Evolutionary conservation across 225 moss, liverwort and hornwort genomes (phyloP).

Genomic region (Physcomitrellopsis africana): DNA sequence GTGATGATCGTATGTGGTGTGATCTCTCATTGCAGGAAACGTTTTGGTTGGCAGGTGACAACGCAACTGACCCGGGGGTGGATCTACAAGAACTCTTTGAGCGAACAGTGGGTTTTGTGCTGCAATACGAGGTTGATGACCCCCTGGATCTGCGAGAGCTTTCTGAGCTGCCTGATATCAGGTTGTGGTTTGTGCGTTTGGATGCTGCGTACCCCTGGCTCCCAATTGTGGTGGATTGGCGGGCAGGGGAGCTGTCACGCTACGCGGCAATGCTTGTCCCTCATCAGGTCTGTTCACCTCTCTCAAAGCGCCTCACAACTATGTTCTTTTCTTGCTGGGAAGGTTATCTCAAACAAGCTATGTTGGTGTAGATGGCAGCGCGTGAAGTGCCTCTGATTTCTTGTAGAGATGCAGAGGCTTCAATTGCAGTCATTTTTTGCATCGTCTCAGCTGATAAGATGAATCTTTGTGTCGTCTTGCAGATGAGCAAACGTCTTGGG

Average conservation of each 20-base stretch:
- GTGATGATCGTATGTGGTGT: conserved; percentile 48
- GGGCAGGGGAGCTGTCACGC: conserved; percentile 87
- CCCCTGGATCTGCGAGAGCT: conserved; percentile 90
- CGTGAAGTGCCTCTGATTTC: not conserved
- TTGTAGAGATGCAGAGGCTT: not conserved
- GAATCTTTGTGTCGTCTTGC: conserved; percentile 19
- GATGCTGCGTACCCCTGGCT: conserved; percentile 97
- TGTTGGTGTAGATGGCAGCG: not conserved
- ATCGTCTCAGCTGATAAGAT: conserved; percentile 1
- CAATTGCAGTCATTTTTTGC: too few species aligned
- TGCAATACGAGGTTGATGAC: conserved; percentile 85
- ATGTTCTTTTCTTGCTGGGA: not conserved
- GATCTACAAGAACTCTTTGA: conserved; percentile 72
- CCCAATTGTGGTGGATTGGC: conserved; percentile 93
- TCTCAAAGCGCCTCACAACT: not conserved
- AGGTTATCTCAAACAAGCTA: not conserved
- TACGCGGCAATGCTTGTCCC: conserved; percentile 99
- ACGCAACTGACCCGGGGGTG: conserved; percentile 57
- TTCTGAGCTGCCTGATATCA: conserved; percentile 94
- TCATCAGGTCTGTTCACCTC: conserved; percentile 68
- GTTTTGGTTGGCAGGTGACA: conserved; percentile 95
- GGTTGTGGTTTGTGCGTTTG: conserved; percentile 95
- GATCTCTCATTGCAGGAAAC: conserved; percentile 91
- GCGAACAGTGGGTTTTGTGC: conserved; percentile 80
- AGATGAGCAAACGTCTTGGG: conserved; percentile 94